Evolutionary conservation across 2,329 filamentous ascomycete genomes (phyloP).

Genomic region (Scytalidium sp.): DNA sequence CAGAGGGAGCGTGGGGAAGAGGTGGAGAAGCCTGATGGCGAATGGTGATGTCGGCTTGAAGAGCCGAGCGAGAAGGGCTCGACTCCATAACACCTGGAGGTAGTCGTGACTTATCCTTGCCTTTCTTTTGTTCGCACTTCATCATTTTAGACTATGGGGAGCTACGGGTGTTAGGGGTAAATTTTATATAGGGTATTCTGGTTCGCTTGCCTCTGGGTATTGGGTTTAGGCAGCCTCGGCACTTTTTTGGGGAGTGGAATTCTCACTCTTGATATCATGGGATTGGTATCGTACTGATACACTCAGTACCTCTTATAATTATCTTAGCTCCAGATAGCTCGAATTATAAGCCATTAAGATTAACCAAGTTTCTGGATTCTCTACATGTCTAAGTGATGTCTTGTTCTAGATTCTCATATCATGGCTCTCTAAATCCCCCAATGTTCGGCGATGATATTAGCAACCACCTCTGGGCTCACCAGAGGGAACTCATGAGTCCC

Average conservation of each 20-base stretch:
- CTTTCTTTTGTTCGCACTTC: constrained; percentile 1
- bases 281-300: no score
- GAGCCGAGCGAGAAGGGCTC: constrained; percentile 38
- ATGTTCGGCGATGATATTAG: constrained; percentile 43
- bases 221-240: no score
- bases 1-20: constrained; percentile 50
- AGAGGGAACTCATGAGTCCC: constrained; percentile 60
- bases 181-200: no score
- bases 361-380: no score
- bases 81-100: constrained; percentile 55
- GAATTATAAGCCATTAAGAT: no score
- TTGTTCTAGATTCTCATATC: no score
- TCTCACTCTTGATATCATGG: no score
- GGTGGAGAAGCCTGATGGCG: constrained; percentile 62
- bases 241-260: no score
- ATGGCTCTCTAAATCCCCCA: constrained; percentile 32
- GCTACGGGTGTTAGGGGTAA: not conserved
- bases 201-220: no score
- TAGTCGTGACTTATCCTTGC: constrained; percentile 18
- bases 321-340: no score
- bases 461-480: constrained; percentile 41
- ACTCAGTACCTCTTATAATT: no score
- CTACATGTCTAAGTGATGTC: no score
- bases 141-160: not conserved
- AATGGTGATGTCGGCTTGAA: constrained; percentile 60